Evolutionary conservation across 176 grass and related monocot genomes (phyloP).

Genomic region (Zizania latifolia): DNA sequence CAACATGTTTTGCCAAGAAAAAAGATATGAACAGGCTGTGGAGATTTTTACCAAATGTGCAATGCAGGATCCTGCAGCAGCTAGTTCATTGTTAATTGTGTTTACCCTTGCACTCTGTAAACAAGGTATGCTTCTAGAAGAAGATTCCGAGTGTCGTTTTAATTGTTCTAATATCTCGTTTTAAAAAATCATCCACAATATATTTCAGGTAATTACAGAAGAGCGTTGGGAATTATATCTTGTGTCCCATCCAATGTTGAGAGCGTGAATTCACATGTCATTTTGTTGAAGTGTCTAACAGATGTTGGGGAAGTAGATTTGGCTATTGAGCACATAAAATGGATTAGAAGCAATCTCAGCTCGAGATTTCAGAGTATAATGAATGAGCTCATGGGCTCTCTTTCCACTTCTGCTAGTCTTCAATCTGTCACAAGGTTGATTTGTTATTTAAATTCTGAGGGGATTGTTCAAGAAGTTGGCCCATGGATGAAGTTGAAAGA

Average conservation of each 20-base stretch:
- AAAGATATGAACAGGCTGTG: slow-evolving; percentile 54
- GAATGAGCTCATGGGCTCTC: slow-evolving; percentile 64
- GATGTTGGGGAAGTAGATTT: slow-evolving; percentile 62
- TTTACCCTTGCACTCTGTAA: slow-evolving; percentile 56
- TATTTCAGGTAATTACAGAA: slow-evolving; percentile 50
- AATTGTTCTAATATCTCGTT: neutral
- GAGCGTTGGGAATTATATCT: slow-evolving; percentile 42
- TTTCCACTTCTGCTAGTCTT: slow-evolving; percentile 65
- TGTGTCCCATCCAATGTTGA: slow-evolving; percentile 39
- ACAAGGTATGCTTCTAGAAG: slow-evolving; percentile 47
- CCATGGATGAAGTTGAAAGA: slow-evolving; percentile 54
- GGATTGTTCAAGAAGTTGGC: slow-evolving; percentile 44
- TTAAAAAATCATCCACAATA: neutral
- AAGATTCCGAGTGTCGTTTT: neutral
- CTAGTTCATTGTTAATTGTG: slow-evolving; percentile 35
- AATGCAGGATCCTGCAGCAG: slow-evolving; percentile 50
- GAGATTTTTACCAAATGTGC: slow-evolving; percentile 59
- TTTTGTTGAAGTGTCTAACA: slow-evolving; percentile 62
- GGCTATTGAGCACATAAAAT: slow-evolving; percentile 67
- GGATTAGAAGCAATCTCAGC: slow-evolving; percentile 38
- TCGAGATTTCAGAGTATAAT: slow-evolving; percentile 49
- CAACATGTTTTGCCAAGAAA: slow-evolving; percentile 54
- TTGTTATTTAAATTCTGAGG: slow-evolving; percentile 39
- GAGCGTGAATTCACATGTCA: slow-evolving; percentile 50
- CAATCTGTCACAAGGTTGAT: slow-evolving; percentile 61